These are phyloP conservation scores for Zychaea mexicana DNA, from an alignment of 371 early-diverging fungal species.

Conservation along the genomic window DNA sequence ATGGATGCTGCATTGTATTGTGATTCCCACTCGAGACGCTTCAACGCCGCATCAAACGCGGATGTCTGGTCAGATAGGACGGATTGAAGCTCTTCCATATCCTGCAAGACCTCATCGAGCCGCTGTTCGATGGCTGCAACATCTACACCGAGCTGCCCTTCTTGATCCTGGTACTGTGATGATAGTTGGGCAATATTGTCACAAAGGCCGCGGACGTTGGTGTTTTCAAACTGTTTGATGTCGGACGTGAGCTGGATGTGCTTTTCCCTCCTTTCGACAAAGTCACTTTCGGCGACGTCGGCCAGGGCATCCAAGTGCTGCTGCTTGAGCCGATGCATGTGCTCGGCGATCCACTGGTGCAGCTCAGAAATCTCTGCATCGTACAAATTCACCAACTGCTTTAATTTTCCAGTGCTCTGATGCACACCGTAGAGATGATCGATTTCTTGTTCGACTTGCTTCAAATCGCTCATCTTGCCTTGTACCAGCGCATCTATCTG, in stretches of 20 bases:
- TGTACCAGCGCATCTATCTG: conserved; percentile 21
- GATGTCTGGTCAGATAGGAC: conserved; percentile 26
- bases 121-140: conserved; percentile 29
- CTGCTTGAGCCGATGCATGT: conserved; percentile 9
- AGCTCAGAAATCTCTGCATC: conserved; percentile 29
- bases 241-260: background rate
- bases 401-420: conserved; percentile 26
- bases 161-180: background rate
- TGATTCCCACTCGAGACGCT: conserved; percentile 33
- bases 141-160: conserved; percentile 24
- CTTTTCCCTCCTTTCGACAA: background rate
- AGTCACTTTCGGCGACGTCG: background rate
- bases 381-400: conserved; percentile 30
- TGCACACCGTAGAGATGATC: conserved; percentile 16
- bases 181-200: background rate
- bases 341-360: conserved; percentile 35
- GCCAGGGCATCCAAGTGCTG: background rate
- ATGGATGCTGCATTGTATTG: conserved; percentile 19
- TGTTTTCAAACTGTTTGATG: conserved; percentile 2
- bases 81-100: conserved; percentile 25
- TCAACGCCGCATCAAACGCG: conserved; percentile 32
- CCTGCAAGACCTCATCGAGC: conserved; percentile 32
- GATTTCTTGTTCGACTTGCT: conserved; percentile 14
- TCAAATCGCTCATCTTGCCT: conserved; percentile 12
- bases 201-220: background rate